phyloP scores from a whole-genome alignment of 192 early-diverging fungal genomes.

The Backusella circina region DNA sequence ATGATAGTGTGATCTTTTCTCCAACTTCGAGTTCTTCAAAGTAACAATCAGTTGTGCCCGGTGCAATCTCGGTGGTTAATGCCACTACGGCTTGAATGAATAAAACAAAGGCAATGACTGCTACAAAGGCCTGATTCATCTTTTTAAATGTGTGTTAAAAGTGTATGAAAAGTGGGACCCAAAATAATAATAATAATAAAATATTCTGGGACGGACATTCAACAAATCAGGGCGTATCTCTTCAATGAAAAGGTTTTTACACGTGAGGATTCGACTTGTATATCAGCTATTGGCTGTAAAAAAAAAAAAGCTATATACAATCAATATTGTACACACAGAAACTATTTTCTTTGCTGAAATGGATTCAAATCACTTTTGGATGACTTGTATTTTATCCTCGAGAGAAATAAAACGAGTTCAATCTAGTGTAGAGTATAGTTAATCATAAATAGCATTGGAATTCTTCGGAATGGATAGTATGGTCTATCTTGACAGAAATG shows the following conservation, averaged over 20 bases:
- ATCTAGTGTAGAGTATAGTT: too few relatives aligned
- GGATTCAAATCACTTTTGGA: too few relatives aligned
- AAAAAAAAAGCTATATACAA: not conserved
- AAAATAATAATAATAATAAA: not conserved
- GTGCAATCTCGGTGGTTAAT: slow-evolving; percentile 10
- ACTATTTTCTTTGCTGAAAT: not conserved
- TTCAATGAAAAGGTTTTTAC: not conserved
- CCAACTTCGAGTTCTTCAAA: slow-evolving; percentile 56
- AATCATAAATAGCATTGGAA: too few relatives aligned
- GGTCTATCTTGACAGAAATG: too few relatives aligned
- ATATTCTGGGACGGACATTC: not conserved
- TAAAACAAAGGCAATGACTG: not conserved
- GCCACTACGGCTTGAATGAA: slow-evolving; percentile 4
- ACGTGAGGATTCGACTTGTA: not conserved
- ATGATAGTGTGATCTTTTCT: slow-evolving; percentile 66
- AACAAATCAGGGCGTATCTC: not conserved
- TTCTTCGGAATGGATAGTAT: too few relatives aligned
- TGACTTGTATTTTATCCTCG: too few relatives aligned
- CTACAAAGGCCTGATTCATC: not conserved
- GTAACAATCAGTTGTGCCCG: slow-evolving; percentile 50
- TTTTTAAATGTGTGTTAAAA: not conserved
- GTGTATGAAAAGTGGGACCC: not conserved
- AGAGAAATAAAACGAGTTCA: too few relatives aligned
- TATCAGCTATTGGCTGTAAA: not conserved
- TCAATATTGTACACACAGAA: not conserved